Percentiles rank a stretch among this genome's conserved stretches.
Evolutionary conservation across 2,329 filamentous ascomycete genomes (phyloP).

Genomic region (Onygena corvina): DNA sequence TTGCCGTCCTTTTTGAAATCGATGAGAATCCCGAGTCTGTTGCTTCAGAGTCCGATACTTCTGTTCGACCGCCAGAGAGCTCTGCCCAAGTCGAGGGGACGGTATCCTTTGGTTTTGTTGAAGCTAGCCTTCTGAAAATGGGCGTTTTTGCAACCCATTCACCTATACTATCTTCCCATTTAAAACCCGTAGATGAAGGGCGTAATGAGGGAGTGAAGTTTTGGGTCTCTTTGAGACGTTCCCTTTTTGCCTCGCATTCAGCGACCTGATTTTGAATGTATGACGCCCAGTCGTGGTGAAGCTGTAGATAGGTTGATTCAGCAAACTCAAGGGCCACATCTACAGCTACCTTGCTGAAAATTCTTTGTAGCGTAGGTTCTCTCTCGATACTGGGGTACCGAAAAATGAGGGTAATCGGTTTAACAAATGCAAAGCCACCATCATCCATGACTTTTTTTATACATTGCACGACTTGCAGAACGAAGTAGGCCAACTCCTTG

Average conservation of each 20-base stretch:
- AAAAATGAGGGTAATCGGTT: constrained; percentile 21
- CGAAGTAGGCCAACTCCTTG: constrained; percentile 26
- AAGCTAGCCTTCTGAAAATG: background rate
- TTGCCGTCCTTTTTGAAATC: background rate
- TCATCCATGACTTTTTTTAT: constrained; percentile 20
- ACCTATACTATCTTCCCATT: constrained; percentile 47
- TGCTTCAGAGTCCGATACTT: background rate
- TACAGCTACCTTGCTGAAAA: constrained; percentile 28
- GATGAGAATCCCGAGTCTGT: background rate
- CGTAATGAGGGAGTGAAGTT: constrained; percentile 15
- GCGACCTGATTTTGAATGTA: constrained; percentile 28
- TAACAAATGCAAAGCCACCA: constrained; percentile 17
- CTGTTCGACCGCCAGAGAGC: background rate
- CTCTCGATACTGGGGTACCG: constrained; percentile 15
- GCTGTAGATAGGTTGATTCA: constrained; percentile 27
- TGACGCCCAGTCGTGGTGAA: constrained; percentile 31
- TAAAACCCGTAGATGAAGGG: constrained; percentile 24
- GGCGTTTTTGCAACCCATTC: constrained; percentile 41
- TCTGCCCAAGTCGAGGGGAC: background rate
- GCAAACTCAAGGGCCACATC: constrained; percentile 33
- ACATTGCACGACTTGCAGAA: constrained; percentile 26
- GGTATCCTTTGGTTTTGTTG: background rate
- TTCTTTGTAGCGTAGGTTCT: constrained; percentile 19
- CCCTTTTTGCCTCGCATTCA: constrained; percentile 14
- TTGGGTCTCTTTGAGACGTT: constrained; percentile 7